Evolutionary conservation across 257 asterid genomes (phyloP), one percentile per base, ranked within the genome.

Genomic region (Ballota nigra): DNA sequence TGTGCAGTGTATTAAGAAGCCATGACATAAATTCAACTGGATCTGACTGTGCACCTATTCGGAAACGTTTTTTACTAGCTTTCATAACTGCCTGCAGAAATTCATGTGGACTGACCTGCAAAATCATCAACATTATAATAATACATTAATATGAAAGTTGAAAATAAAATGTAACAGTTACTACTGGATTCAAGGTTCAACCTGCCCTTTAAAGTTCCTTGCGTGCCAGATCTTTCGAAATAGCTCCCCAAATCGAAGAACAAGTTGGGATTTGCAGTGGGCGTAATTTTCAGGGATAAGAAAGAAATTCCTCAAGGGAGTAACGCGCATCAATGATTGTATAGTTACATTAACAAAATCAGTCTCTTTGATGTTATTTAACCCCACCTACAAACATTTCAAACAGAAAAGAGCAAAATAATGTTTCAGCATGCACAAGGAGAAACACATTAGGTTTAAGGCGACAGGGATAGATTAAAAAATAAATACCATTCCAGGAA

Each of bases 101-200:
- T 75, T 95, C 98, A 72, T 95, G 99, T 1, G 99, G 98, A 80
- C 99, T 95, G 80, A 95, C 99, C 99, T 95, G 88, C 85, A 85
- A 80, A 74, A 57, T 53, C 34, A 45, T 63, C 47, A 20, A 33
- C 23, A 70, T 71, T 49, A 26, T 26, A 26, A 82, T 69, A 75
- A 66, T 13, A 43, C 13, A 43, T 43, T 47, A 6, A 47, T 24
- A 72, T 69, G 77, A 59, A 60, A 41, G 55, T 43, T 41, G 16
- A 34, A 53, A 63, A 29, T 26, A 43, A 72, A 36, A 62, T 15
- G 43, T 22, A 24, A 16, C 49, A 41, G 6, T 49, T 16, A 75
- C 16, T n/a, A 69, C 16, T 40, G 20, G 47, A 40, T 55, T 53
- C 24, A 22, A 41, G 16, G 52, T 73, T 78, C 73, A 73, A 95